Percentiles rank a stretch among this genome's conserved stretches.
Evolutionary conservation across 805 yeast genomes (phyloP).

Genomic region (Brettanomyces anomalus): DNA sequence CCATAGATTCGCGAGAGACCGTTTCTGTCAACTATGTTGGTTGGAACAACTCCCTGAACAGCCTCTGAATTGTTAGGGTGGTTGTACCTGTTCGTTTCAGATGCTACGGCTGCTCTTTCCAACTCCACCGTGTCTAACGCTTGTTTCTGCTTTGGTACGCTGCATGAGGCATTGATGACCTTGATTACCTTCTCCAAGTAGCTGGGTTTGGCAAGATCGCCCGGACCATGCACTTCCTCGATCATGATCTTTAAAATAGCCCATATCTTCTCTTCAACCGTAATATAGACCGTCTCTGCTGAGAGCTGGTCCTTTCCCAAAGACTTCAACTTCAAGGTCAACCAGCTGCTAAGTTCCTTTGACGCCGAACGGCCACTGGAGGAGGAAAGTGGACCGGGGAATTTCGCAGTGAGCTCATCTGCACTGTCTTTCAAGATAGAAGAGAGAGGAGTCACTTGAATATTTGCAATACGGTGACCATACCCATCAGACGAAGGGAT

Average conservation of each 20-base stretch:
- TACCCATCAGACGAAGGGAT: conserved; percentile 34
- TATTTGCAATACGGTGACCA: conserved; percentile 21
- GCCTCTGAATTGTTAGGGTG: too few species aligned
- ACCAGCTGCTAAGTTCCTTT: conserved; percentile 66
- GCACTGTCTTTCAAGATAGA: conserved; percentile 17
- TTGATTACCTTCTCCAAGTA: conserved; percentile 27
- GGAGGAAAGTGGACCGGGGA: conserved; percentile 58
- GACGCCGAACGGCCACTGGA: conserved; percentile 42
- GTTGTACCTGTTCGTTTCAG: too few species aligned
- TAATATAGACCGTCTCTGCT: conserved; percentile 9
- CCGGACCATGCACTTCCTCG: conserved; percentile 14
- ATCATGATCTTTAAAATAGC: conserved; percentile 19
- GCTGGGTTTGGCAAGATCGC: conserved; percentile 20
- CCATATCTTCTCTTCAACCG: conserved; percentile 21
- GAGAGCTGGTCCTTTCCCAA: conserved; percentile 7
- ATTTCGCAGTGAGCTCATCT: conserved; percentile 39
- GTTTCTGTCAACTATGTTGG: not conserved
- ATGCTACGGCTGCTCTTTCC: conserved; percentile 3
- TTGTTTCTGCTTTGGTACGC: conserved; percentile 5
- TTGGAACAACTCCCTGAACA: too few species aligned
- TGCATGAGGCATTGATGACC: conserved; percentile 34
- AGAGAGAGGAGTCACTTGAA: conserved; percentile 30
- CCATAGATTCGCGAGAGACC: conserved; percentile 24
- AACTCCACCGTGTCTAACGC: conserved; percentile 14
- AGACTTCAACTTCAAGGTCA: conserved; percentile 28